phyloP scores from a whole-genome alignment of 2,329 filamentous ascomycete species.

The Cryphonectria nitschkei region DNA sequence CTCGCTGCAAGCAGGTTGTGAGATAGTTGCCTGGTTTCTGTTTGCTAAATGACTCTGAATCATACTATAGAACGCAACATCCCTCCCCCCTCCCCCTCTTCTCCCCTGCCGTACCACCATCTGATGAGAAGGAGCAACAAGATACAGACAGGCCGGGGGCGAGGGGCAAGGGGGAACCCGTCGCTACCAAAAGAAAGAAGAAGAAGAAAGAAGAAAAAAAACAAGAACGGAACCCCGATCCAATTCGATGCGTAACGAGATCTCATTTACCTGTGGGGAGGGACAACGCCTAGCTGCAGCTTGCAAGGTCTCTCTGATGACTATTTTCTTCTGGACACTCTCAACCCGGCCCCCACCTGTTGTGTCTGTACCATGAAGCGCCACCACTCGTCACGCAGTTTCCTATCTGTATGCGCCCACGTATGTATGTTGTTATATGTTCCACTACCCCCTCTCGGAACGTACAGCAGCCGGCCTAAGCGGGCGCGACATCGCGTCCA shows the following conservation, averaged over 20 bases:
- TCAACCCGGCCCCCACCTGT: background rate
- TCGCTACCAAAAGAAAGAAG: too few species aligned
- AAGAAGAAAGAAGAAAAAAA: background rate
- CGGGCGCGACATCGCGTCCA: background rate
- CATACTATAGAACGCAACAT: background rate
- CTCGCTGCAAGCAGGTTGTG: background rate
- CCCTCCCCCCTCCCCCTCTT: background rate
- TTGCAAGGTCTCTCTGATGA: slow-evolving; percentile 26
- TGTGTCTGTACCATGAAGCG: slow-evolving; percentile 12
- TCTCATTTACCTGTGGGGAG: slow-evolving; percentile 34
- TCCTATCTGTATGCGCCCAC: too few species aligned
- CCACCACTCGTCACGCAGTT: background rate
- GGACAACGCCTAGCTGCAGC: slow-evolving; percentile 33
- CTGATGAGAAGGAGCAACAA: background rate
- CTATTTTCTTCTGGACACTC: background rate
- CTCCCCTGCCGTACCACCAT: slow-evolving; percentile 17
- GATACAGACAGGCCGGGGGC: background rate
- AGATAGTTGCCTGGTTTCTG: background rate
- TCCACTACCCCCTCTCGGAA: background rate
- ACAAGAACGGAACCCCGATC: background rate
- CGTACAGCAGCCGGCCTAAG: background rate
- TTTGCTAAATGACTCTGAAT: background rate
- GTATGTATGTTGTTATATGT: background rate
- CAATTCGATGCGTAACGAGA: slow-evolving; percentile 31
- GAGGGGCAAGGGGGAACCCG: too few species aligned